A percentile compares a stretch with the other conserved stretches of the same genome.
These are phyloP conservation scores for Rhizopus delemar DNA, from an alignment of 371 early-diverging fungal genomes.

Conservation along the genomic window DNA sequence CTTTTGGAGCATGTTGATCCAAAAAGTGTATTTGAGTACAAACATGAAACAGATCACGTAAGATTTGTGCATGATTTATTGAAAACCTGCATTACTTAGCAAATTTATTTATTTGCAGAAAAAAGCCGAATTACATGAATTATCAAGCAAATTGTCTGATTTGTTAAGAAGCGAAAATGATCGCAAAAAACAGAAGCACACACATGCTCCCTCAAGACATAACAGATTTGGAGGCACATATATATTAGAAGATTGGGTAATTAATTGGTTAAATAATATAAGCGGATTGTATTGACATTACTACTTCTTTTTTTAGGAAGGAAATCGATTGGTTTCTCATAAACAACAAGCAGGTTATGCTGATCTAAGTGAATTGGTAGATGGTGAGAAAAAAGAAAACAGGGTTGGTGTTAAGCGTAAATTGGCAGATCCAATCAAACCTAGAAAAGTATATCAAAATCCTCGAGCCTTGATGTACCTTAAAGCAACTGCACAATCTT, in stretches of 20 bases:
- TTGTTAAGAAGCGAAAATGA: constrained; percentile 36
- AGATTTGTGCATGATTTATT: neutral
- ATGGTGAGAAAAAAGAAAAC: constrained; percentile 44
- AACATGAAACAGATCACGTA: constrained; percentile 3
- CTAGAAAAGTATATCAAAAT: constrained; percentile 29
- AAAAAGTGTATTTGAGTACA: constrained; percentile 38
- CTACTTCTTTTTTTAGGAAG: constrained; percentile 34
- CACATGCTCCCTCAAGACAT: constrained; percentile 41
- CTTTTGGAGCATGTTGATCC: constrained; percentile 56
- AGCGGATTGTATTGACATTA: neutral
- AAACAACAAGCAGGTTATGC: constrained; percentile 47
- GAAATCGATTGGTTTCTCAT: constrained; percentile 36
- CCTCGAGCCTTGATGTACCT: constrained; percentile 25
- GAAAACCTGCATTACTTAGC: neutral
- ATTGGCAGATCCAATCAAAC: constrained; percentile 26
- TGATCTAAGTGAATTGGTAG: constrained; percentile 43
- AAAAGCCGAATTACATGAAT: constrained; percentile 12
- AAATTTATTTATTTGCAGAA: neutral
- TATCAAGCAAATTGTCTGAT: constrained; percentile 21
- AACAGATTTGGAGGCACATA: constrained; percentile 66
- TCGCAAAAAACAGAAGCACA: constrained; percentile 23
- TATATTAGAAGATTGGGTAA: constrained; percentile 51
- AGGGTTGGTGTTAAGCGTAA: constrained; percentile 39
- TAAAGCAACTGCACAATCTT: constrained; percentile 38
- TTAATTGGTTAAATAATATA: neutral